Conservation (phyloP, 2,329 filamentous ascomycete species). For the Aspergillus sp. region DNA sequence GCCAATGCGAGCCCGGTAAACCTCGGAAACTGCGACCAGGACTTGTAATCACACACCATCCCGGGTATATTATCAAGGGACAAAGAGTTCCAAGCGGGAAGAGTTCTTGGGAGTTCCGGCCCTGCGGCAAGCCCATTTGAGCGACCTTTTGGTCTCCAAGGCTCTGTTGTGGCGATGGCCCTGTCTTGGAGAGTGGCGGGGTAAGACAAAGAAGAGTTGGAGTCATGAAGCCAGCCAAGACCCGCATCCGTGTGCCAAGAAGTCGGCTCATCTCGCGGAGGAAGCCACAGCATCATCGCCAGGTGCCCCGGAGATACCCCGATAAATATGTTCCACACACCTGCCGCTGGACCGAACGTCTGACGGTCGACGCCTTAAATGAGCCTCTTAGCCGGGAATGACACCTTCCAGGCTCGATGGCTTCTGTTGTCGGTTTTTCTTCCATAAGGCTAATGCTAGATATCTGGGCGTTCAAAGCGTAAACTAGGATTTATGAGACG, state of each 20-base stretch:
- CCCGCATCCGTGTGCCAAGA: background rate
- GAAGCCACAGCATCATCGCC: background rate
- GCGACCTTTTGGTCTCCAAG: too few species aligned
- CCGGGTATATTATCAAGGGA: background rate
- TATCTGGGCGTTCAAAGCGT: too few species aligned
- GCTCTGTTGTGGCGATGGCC: too few species aligned
- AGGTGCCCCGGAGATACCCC: background rate
- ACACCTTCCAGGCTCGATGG: too few species aligned
- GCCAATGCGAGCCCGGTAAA: background rate
- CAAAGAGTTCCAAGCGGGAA: background rate
- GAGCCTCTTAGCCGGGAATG: too few species aligned
- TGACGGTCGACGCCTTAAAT: too few species aligned
- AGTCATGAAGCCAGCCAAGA: background rate
- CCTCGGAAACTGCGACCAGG: background rate
- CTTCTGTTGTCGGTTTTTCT: too few species aligned
- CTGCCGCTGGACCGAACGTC: too few species aligned
- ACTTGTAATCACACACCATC: background rate
- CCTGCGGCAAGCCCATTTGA: background rate
- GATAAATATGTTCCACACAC: background rate
- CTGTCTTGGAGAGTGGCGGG: too few species aligned
- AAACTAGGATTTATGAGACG: too few species aligned
- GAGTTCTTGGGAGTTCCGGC: background rate
- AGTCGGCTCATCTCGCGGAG: background rate
- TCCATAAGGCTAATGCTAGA: too few species aligned
- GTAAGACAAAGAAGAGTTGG: background rate